phyloP scores from a whole-genome alignment of 352 stramenopile species.

The Pythium myriotylum region DNA sequence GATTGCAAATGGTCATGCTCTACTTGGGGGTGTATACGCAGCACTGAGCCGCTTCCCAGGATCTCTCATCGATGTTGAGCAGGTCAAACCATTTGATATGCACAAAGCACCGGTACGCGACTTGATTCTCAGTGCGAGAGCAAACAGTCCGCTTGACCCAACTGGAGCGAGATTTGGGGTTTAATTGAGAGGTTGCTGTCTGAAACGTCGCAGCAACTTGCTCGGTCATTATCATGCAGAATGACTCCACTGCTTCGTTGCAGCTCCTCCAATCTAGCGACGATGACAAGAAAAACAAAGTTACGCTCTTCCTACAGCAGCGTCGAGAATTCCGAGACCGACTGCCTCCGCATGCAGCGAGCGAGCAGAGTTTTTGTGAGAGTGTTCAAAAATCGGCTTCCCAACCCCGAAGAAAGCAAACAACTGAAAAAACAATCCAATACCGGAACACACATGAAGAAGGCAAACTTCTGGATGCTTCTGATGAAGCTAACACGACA shows the following conservation, averaged over 20 bases:
- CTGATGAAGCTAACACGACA: background rate
- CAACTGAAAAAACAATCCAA: background rate
- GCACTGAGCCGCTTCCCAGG: slow-evolving; percentile 41
- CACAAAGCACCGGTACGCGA: slow-evolving; percentile 39
- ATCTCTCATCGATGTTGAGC: slow-evolving; percentile 37
- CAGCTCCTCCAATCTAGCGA: slow-evolving; percentile 22
- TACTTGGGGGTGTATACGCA: slow-evolving; percentile 47
- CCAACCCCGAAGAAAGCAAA: no score
- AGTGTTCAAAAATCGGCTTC: no score
- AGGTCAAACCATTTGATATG: slow-evolving; percentile 43
- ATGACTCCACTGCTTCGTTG: slow-evolving; percentile 27
- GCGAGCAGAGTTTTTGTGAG: background rate
- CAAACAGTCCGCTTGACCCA: slow-evolving; percentile 26
- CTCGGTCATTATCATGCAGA: slow-evolving; percentile 43
- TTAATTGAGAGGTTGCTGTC: background rate
- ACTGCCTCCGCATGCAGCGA: slow-evolving; percentile 17
- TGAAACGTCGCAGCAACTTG: background rate
- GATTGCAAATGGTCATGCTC: slow-evolving; percentile 38
- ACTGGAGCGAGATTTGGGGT: slow-evolving; percentile 37
- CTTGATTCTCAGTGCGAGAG: slow-evolving; percentile 38
- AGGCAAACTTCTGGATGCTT: no score
- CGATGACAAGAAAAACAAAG: slow-evolving; percentile 52
- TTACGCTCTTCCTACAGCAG: slow-evolving; percentile 43
- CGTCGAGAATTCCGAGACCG: slow-evolving; percentile 37
- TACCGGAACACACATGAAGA: background rate